These are phyloP conservation scores for Hemisphaericaspora subhashii DNA, from an alignment of 1,139 yeast species.

Conservation along the genomic window DNA sequence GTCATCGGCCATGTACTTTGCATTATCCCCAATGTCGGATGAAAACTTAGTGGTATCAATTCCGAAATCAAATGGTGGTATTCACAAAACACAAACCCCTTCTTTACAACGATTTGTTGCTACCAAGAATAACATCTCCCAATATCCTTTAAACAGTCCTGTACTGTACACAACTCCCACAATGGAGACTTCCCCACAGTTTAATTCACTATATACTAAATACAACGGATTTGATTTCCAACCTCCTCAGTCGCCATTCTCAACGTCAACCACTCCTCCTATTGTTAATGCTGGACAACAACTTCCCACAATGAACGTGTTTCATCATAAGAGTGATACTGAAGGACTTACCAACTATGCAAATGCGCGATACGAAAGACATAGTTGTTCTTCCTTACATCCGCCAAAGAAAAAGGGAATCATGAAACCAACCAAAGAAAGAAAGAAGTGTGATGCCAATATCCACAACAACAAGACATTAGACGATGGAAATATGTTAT, in stretches of 20 bases:
- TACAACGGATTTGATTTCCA: constrained; percentile 19
- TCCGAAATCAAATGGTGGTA: background rate
- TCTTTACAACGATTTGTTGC: constrained; percentile 2
- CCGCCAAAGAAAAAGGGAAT: background rate
- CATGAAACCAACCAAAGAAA: background rate
- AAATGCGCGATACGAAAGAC: background rate
- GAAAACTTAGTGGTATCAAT: constrained; percentile 11
- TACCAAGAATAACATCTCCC: background rate
- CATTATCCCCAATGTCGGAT: constrained; percentile 9
- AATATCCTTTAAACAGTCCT: constrained; percentile 15
- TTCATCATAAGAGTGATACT: constrained; percentile 22
- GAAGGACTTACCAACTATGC: background rate
- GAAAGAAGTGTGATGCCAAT: background rate
- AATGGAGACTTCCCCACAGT: constrained; percentile 16
- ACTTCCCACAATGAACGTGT: constrained; percentile 25
- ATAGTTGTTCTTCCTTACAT: constrained; percentile 2
- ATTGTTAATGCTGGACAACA: background rate
- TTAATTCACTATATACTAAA: constrained; percentile 23
- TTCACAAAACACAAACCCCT: constrained; percentile 2
- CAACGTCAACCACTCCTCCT: constrained; percentile 11
- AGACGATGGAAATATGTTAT: background rate
- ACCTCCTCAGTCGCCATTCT: constrained; percentile 11
- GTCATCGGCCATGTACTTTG: constrained; percentile 1
- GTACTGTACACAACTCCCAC: constrained; percentile 12
- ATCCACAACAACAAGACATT: background rate